Evolutionary conservation across 2,329 filamentous ascomycete species (phyloP), one percentile per base, ranked within the genome.

Genomic region (Dactylonectria estremocensis): DNA sequence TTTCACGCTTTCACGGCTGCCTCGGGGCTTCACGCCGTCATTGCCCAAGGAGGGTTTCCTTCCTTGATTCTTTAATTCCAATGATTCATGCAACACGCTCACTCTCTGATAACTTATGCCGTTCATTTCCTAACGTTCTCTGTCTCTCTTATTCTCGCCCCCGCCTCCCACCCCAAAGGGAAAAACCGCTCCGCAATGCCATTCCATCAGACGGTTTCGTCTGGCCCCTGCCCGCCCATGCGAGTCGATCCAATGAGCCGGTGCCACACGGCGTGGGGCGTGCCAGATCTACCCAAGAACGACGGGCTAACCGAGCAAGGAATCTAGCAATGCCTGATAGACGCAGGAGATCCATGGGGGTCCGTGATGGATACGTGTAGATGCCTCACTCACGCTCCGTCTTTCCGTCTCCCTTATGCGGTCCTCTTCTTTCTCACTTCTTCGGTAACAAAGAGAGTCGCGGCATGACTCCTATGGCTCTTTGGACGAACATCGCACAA

Each of bases 211-310:
- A 65, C 59, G 67, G 63, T 69, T 59, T 66, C 46, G 40, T 50
- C 55, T 60, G 66, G 64, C 72, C 72, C 71, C 61, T 61, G 58
- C 48, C 52, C 67, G 62, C 64, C 46, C 33, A 65, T 49, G 68
- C 64, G 62, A 59, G 61, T 66, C 68, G 66, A 73, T 69, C 74
- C 74, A 76, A 76, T 76, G 68, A 76, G 72, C 74, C 74, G 59
- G 64, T 74, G 74, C 74, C 74, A 76, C 74, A 76, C 69, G 65
- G 37, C 68, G 43, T 53, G 46, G 56, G 57, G 62, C 57, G 56
- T 59, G 67, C 66, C 60, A 68, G 64, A 68, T 56, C 70, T 69
- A 69, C 74, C 24, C 7, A 28, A 28, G 24, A 71, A 40, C 50
- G 52, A 52, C 49, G 13, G 18, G 24, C 24, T 61, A 66, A 61